Conservation (phyloP, 2,329 filamentous ascomycete genomes). For the Fusarium nematophilum region DNA sequence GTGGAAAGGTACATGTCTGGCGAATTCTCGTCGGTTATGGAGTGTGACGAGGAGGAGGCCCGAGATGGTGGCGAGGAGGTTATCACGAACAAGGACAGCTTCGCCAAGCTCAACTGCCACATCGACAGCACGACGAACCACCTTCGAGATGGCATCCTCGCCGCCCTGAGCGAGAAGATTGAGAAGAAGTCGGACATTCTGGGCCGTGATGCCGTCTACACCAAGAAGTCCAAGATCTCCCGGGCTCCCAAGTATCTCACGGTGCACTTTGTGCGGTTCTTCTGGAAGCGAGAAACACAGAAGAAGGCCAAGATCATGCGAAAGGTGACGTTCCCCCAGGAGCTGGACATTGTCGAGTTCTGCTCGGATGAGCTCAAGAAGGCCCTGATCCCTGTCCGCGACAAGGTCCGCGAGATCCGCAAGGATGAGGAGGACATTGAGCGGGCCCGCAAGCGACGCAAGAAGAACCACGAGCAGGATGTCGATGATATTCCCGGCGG, state of each 20-base stretch:
- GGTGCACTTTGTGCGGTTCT: conserved; percentile 97
- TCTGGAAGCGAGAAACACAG: conserved; percentile 94
- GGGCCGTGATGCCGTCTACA: conserved; percentile 84
- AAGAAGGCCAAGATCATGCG: conserved; percentile 99
- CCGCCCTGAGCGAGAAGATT: conserved; percentile 85
- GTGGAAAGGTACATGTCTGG: conserved; percentile 93
- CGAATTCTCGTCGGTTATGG: conserved; percentile 79
- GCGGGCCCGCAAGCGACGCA: conserved; percentile 90
- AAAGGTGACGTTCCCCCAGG: conserved; percentile 95
- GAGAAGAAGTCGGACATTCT: conserved; percentile 88
- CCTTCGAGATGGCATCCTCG: conserved; percentile 85
- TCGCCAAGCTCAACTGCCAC: conserved; percentile 96
- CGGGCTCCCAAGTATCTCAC: conserved; percentile 94
- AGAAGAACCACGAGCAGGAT: conserved; percentile 67
- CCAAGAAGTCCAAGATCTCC: conserved; percentile 89
- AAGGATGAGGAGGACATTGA: conserved; percentile 97
- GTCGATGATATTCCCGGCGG: conserved; percentile 58
- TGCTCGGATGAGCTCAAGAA: conserved; percentile 90
- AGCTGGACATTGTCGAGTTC: conserved; percentile 93
- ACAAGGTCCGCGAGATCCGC: conserved; percentile 93
- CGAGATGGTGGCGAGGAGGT: conserved; percentile 79
- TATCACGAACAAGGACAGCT: conserved; percentile 75
- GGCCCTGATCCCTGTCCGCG: conserved; percentile 88
- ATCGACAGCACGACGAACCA: conserved; percentile 91
- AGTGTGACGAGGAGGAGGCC: conserved; percentile 85